Conservation (phyloP, 2,329 filamentous ascomycete genomes). For the Colletotrichum scovillei region DNA sequence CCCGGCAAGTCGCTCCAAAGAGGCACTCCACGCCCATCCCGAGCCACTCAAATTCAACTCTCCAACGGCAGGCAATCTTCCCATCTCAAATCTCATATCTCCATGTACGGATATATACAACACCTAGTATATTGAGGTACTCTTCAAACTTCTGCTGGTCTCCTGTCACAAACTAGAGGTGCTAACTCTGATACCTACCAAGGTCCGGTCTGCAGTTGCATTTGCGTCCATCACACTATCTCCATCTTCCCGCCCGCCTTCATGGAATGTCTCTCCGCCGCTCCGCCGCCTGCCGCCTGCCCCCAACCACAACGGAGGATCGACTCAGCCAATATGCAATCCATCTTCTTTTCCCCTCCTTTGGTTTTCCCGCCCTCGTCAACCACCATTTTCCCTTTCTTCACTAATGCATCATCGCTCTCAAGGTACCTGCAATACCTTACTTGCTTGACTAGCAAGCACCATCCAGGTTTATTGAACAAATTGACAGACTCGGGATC, state of each 20-base stretch:
- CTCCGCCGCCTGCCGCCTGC: slow-evolving; percentile 8
- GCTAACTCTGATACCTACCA: slow-evolving; percentile 13
- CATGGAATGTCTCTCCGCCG: slow-evolving; percentile 28
- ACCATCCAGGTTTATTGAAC: no score
- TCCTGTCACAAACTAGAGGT: background rate
- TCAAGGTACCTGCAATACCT: background rate
- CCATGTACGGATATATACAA: background rate
- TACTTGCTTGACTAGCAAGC: background rate
- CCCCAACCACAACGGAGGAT: background rate
- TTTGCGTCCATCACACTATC: slow-evolving; percentile 9
- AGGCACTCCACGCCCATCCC: background rate
- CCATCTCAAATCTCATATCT: slow-evolving; percentile 15
- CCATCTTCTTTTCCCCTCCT: background rate
- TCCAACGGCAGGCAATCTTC: background rate
- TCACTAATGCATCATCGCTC: no score
- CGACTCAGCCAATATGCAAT: background rate
- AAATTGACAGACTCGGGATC: background rate
- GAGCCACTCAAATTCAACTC: slow-evolving; percentile 1
- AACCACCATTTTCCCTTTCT: background rate
- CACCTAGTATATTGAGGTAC: no score
- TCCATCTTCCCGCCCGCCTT: slow-evolving; percentile 18
- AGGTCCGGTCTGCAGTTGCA: background rate
- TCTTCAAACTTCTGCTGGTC: background rate
- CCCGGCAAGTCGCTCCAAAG: slow-evolving; percentile 14
- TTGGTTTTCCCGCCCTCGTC: background rate